These are phyloP conservation scores for Mortierella sp. DNA, from an alignment of 371 early-diverging fungal species.

Conservation along the genomic window DNA sequence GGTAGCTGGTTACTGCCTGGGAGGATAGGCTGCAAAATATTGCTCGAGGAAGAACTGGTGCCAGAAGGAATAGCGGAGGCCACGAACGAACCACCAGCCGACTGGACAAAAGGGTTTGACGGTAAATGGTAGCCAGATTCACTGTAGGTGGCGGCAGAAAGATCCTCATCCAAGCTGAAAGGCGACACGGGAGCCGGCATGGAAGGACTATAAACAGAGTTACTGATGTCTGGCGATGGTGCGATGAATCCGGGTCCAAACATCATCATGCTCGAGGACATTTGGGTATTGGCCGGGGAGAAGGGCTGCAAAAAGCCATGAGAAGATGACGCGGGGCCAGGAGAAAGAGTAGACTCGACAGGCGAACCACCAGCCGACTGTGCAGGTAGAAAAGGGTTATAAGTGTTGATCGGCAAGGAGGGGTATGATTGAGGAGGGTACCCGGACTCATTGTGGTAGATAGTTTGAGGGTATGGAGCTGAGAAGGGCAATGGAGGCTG, in stretches of 20 bases:
- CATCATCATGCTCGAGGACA: neutral
- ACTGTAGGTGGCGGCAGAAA: neutral
- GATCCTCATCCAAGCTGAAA: neutral
- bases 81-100: too few species aligned
- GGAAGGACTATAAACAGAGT: neutral
- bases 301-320: neutral
- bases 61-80: too few species aligned
- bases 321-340: neutral
- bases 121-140: too few species aligned
- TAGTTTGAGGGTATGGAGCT: neutral
- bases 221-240: neutral
- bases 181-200: neutral
- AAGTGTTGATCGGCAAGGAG: neutral
- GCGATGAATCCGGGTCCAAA: neutral
- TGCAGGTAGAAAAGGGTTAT: neutral
- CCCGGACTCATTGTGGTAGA: neutral
- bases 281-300: neutral
- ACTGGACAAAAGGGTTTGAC: too few species aligned
- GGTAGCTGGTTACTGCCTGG: too few species aligned
- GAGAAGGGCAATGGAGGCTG: neutral
- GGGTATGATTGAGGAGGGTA: neutral
- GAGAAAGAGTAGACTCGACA: too few species aligned
- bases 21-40: too few species aligned
- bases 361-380: neutral
- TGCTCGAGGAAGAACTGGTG: too few species aligned